Evolutionary conservation across 176 grass and related monocot species (phyloP).

Genomic region (Raddia distichophylla): DNA sequence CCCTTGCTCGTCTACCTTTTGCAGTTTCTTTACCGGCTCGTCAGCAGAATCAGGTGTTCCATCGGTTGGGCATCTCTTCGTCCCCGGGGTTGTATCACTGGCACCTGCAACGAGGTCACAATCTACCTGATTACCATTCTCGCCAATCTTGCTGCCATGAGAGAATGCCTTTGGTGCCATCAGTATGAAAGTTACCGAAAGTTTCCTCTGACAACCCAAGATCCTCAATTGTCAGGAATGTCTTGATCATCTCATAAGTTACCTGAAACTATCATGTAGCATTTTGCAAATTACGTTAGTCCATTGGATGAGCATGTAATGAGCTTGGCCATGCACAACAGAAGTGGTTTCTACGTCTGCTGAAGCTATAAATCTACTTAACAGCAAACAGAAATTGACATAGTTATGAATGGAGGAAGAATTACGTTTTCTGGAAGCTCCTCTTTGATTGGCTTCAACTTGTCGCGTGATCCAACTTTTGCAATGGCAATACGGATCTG

Average conservation of each 20-base stretch:
- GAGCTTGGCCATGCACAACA: neutral
- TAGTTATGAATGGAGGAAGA: constrained; percentile 2
- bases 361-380: constrained; percentile 26
- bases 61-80: constrained; percentile 37
- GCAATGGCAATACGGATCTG: constrained; percentile 60
- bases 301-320: constrained; percentile 18
- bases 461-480: constrained; percentile 74
- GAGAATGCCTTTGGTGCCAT: constrained; percentile 16
- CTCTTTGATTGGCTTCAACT: constrained; percentile 85
- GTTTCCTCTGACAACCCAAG: constrained; percentile 57
- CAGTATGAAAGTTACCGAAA: constrained; percentile 34
- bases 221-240: constrained; percentile 62
- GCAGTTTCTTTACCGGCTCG: constrained; percentile 51
- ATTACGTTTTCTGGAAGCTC: constrained; percentile 80
- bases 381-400: constrained; percentile 19
- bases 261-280: constrained; percentile 56
- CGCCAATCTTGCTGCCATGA: constrained; percentile 26
- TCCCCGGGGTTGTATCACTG: constrained; percentile 17
- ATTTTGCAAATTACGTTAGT: constrained; percentile 17
- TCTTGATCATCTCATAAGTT: constrained; percentile 78
- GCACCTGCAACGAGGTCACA: neutral
- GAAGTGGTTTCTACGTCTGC: constrained; percentile 3
- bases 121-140: neutral
- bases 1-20: constrained; percentile 44
- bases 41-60: constrained; percentile 13